Evolutionary conservation across 2,329 filamentous ascomycete genomes (phyloP), one percentile per base, ranked within the genome.

Genomic region (Hirsutella rhossiliensis): DNA sequence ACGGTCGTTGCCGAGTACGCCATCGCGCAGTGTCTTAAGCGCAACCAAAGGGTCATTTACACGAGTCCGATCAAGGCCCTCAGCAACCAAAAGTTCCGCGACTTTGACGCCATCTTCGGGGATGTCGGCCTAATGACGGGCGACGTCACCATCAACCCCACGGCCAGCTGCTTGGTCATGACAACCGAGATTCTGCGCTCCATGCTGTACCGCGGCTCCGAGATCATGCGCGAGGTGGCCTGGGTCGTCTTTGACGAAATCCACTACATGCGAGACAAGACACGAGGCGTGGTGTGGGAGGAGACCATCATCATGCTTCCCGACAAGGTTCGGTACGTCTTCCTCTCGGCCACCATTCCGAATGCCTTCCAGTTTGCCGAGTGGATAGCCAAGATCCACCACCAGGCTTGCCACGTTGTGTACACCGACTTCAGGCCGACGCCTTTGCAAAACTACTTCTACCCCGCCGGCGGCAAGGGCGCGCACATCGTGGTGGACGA

Each of bases 171-270:
- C 62, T 71, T 98, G 46, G 92, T 98, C 57, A 98, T 98, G 92
- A 98, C 92, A 1, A 98, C 92, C 1, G 92, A 98, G 69, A 98
- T 98, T 87, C 66, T 98, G 60, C 84, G 92, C 41, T 97, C 90
- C 17, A 98, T 98, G 92, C 63, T 98, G 66, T 98, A 98, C 64
- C 79, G 92, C 53, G 92, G 92, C 47, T 97, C 92, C 0, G 92
- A 98, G 68, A 97, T 98, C 52, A 98, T 98, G 90, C 87, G 92
- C 53, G 92, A 98, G 68, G 94, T 98, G 2, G 89, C 85, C 13
- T 98, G 92, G 92, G 94, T 98, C 2, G 73, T 98, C 2, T 98
- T 98, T 55, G 92, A 98, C 64, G 92, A 98, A 64, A 94, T 98
- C 49, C 92, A 98, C 65, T 98, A 98, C 66, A 83, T 98, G 80